Evolutionary conservation across 371 early-diverging fungal species (phyloP), one percentile per base, ranked within the genome.

Genomic region (Mucor plumbeus): DNA sequence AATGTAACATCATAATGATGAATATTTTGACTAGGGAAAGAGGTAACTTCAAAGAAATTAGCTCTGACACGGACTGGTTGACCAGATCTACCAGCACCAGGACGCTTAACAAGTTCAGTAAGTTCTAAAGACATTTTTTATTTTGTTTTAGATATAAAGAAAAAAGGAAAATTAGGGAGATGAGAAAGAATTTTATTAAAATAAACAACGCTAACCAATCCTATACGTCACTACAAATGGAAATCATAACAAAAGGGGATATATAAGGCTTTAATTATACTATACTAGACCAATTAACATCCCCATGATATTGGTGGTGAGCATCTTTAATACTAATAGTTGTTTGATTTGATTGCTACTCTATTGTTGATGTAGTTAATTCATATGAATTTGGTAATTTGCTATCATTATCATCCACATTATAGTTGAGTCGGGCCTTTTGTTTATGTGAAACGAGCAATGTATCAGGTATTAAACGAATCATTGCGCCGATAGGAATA

Each of bases 401-500:
- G 31, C 26, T 13, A 0, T 53, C 11, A 9, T 4, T 26, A 8
- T 26, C 26, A 11, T 38, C 38, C 11, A 0, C 38, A 11, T 9
- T 9, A 38, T 7, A 38, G 9, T 11, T 2, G 21, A 50, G 31
- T 31, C 31, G 53, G 31, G 53, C 14, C 13, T 53, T 53, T 26
- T 31, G 21, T 14, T 13, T 31, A 26, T 53, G 31, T 56, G 21
- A 19, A 26, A 63, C 44, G 6, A 83, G 73, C 59, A 77, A 14
- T 17, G 74, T 66, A 33, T 86, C 86, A 19, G 92, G 90, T 0
- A 90, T 68, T 26, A 90, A 68, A 5, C 94, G 88, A 63, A 94
- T 72, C 35, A 92, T 26, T 6, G 82, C 81, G 58, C 94, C 96
- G 39, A 91, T 68, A 8, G 92, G 92, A 7, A 95, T 63, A 0